A percentile compares a stretch with the other conserved stretches of the same genome.
Evolutionary conservation across 345 rosid genomes (phyloP).

Genomic region (Eucalyptus sp.): DNA sequence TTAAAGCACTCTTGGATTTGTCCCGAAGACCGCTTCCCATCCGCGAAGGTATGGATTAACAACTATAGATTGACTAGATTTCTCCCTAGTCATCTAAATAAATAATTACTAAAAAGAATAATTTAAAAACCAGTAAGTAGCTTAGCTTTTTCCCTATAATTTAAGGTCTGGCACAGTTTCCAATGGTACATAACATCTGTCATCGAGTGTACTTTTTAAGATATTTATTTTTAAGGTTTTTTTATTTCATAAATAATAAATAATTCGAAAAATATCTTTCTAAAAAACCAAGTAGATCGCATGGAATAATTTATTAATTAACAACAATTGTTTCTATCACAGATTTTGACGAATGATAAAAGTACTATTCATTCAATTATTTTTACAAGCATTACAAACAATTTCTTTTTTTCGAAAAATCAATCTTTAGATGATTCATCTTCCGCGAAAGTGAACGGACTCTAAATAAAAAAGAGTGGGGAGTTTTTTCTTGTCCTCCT

Average conservation of each 20-base stretch:
- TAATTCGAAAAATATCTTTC: background rate
- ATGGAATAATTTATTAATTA: background rate
- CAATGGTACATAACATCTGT: background rate
- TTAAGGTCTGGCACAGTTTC: background rate
- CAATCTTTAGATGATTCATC: background rate
- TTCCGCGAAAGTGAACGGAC: background rate
- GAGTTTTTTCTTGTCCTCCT: background rate
- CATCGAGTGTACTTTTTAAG: background rate
- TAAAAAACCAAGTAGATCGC: background rate
- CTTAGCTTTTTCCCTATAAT: background rate
- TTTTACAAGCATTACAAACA: rapidly evolving
- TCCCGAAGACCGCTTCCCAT: background rate
- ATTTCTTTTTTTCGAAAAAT: background rate
- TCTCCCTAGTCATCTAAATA: background rate
- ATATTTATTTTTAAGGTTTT: background rate
- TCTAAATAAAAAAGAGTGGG: background rate
- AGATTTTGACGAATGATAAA: background rate
- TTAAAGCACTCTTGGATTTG: background rate
- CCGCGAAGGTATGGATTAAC: background rate
- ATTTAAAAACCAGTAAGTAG: background rate
- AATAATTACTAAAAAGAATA: background rate
- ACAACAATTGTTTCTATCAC: background rate
- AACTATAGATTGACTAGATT: background rate
- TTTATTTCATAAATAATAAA: background rate
- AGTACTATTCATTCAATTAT: background rate